A percentile compares a stretch with the other conserved stretches of the same genome.
These are phyloP conservation scores for Trypanosoma caninum DNA, from an alignment of 208 protist species.

Conservation along the genomic window DNA sequence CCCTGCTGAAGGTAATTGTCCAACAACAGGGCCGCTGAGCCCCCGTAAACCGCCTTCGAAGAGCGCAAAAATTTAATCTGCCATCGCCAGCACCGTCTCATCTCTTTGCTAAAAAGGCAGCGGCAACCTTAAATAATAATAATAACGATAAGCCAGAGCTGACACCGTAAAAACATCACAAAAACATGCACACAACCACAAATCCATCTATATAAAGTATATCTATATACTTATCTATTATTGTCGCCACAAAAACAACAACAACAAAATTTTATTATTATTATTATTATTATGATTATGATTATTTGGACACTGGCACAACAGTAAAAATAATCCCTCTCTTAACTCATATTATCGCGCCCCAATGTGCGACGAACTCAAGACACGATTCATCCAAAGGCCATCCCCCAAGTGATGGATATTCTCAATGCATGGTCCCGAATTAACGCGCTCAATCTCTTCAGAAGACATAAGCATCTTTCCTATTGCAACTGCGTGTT, in stretches of 20 bases:
- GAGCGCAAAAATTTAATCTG: conserved; percentile 63
- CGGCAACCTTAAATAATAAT: no score
- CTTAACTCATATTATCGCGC: conserved; percentile 5
- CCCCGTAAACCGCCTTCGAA: conserved; percentile 36
- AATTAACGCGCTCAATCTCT: conserved; percentile 91
- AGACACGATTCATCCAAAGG: conserved; percentile 93
- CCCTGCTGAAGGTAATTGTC: conserved; percentile 46
- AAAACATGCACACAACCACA: not conserved
- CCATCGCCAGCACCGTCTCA: conserved; percentile 1
- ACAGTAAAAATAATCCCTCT: no score
- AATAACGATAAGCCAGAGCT: no score
- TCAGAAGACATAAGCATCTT: conserved; percentile 90
- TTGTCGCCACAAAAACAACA: conserved; percentile 2
- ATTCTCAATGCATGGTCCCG: conserved; percentile 94
- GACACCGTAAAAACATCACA: not conserved
- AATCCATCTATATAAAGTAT: no score
- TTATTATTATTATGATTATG: no score
- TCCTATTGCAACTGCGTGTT: conserved; percentile 95
- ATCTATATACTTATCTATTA: no score
- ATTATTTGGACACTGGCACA: no score
- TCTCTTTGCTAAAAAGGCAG: no score
- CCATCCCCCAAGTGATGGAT: conserved; percentile 97
- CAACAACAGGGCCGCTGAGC: conserved; percentile 58
- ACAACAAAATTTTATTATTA: not conserved
- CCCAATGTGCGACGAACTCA: conserved; percentile 80